Base-by-base conservation (phyloP, 1,284 basidiomycete genomes). In the Sphaerobolus stellatus region DNA sequence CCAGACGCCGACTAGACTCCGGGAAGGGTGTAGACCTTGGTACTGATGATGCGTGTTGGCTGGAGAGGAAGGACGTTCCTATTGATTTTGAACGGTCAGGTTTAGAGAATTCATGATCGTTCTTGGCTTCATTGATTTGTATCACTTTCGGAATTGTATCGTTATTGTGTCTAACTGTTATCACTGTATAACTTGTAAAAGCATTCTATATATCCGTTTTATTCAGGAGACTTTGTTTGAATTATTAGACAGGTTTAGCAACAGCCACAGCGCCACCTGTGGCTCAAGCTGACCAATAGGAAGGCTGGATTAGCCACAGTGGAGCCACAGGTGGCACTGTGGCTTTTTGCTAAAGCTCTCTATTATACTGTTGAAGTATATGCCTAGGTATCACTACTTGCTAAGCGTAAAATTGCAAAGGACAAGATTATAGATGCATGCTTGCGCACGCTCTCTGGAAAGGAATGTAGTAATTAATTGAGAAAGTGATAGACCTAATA, bases 21-120 rank as follows among this genome's bases (percentile, higher is more conserved):
- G 82, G 81, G 50, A 84, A 82, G 61, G 83, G 83, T 36, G 82
- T 85, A 14, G 83, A 86, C 68, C 67, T 86, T 46, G 84, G 83
- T 13, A 75, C 75, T 28, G 79, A 81, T 29, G 83, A 85, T 65
- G 82, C 80, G 29, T 74, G 77, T 41, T 85, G 84, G 84, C 68
- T 85, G 67, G 83, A 86, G 70, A 71, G 82, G 59, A 85, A 83
- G 68, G 83, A 86, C 61, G 79, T 86, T 14, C 83, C 83, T 54
- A 84, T 85, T 68, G 83, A 85, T 67, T 86, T 84, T 67, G 83
- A 85, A 70, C 77, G 79, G 70, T 78, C 82, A 6, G 57, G 56
- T 3, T 41, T 54, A 48, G 56, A 57, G 29, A 25, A 27, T 28
- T 54, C 28, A 48, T 29, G 20, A 18, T 14, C 11, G 28, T 43